phyloP scores from a whole-genome alignment of 768 basidiomycete species.

The Tephrocybe rancida region DNA sequence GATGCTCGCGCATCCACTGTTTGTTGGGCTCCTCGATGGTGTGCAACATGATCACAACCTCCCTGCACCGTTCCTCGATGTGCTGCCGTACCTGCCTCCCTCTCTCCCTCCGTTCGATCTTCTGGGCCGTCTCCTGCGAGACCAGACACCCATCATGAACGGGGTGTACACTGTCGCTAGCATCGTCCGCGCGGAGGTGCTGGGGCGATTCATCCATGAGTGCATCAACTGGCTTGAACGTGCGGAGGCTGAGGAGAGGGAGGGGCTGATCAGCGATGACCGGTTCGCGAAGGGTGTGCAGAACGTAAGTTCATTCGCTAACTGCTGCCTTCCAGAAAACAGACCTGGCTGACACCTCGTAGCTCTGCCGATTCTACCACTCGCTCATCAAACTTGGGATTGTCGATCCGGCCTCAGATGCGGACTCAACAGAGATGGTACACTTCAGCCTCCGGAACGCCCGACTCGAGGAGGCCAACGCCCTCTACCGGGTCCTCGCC shows the following conservation, averaged over 20 bases:
- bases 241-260: slow-evolving; percentile 69
- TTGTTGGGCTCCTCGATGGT: slow-evolving; percentile 55
- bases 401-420: slow-evolving; percentile 63
- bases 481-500: slow-evolving; percentile 68
- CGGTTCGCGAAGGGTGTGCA: slow-evolving; percentile 71
- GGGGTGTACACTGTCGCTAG: slow-evolving; percentile 62
- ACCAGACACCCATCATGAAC: slow-evolving; percentile 48
- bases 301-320: slow-evolving; percentile 52
- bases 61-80: slow-evolving; percentile 59
- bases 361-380: slow-evolving; percentile 80
- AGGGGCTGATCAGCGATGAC: slow-evolving; percentile 72
- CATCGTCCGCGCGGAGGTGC: slow-evolving; percentile 61
- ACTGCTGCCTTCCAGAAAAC: neutral
- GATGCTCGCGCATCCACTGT: slow-evolving; percentile 66
- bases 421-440: slow-evolving; percentile 75
- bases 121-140: slow-evolving; percentile 66
- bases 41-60: slow-evolving; percentile 35
- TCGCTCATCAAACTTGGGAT: slow-evolving; percentile 69
- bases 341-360: neutral
- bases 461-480: slow-evolving; percentile 76
- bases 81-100: slow-evolving; percentile 67
- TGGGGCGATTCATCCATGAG: slow-evolving; percentile 74
- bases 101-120: slow-evolving; percentile 76
- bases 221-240: slow-evolving; percentile 69
- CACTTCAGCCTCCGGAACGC: slow-evolving; percentile 76